Conservation (phyloP, 108 stramenopile genomes). For the Skeletonema marinoi region DNA sequence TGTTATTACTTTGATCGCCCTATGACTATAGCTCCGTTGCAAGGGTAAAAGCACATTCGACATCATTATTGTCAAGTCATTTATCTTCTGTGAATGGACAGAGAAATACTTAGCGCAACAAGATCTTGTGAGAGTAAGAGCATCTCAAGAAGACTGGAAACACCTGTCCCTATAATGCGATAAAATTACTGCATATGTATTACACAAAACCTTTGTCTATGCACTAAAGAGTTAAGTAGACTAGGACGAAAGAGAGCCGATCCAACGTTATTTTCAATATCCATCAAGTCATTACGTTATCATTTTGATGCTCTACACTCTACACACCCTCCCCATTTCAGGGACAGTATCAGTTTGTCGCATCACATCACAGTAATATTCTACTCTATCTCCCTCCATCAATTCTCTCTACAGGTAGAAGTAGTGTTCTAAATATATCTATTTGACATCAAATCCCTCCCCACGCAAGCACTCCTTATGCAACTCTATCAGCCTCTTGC, state of each 20-base stretch:
- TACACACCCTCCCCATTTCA: not conserved
- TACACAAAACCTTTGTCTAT: not conserved
- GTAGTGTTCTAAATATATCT: not conserved
- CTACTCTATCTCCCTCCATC: not conserved
- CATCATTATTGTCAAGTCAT: not conserved
- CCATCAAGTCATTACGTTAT: not conserved
- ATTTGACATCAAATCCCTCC: constrained; percentile 96
- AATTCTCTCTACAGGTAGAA: too few relatives aligned
- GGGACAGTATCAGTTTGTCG: not conserved
- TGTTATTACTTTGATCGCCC: not conserved
- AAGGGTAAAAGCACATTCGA: not conserved
- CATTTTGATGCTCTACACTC: too few relatives aligned
- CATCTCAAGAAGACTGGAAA: not conserved
- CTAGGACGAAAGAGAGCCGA: not conserved
- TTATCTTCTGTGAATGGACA: not conserved
- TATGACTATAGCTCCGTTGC: not conserved
- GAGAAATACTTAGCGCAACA: not conserved
- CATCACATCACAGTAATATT: not conserved
- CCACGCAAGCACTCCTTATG: constrained; percentile 95
- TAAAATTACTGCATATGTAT: not conserved
- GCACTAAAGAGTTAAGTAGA: too few relatives aligned
- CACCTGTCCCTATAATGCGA: not conserved
- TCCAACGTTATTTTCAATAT: not conserved
- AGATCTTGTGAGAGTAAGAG: not conserved
- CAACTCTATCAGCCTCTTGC: constrained; percentile 89